A percentile compares a stretch with the other conserved stretches of the same genome.
Evolutionary conservation across 2,329 filamentous ascomycete genomes (phyloP).

Genomic region (Cercospora sp.): DNA sequence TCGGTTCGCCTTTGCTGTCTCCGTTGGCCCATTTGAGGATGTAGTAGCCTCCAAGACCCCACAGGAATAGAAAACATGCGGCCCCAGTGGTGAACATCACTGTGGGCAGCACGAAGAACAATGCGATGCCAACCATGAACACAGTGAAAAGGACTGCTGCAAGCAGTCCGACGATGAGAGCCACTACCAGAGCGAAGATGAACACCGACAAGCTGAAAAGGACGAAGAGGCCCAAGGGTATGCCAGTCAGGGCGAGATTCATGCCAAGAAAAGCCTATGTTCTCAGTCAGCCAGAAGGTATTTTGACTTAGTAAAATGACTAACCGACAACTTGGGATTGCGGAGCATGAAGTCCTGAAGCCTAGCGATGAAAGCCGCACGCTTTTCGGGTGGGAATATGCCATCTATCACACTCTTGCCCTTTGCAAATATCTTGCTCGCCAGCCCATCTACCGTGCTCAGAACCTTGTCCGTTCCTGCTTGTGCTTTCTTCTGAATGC

Average conservation of each 20-base stretch:
- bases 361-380: slow-evolving; percentile 57
- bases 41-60: slow-evolving; percentile 63
- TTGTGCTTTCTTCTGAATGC: slow-evolving; percentile 32
- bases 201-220: slow-evolving; percentile 64
- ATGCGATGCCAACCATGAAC: slow-evolving; percentile 66
- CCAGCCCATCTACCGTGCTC: slow-evolving; percentile 33
- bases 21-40: slow-evolving; percentile 45
- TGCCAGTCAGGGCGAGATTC: slow-evolving; percentile 64
- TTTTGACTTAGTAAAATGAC: slow-evolving; percentile 30
- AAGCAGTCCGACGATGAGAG: slow-evolving; percentile 55
- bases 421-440: slow-evolving; percentile 31
- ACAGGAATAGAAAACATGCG: slow-evolving; percentile 66
- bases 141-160: slow-evolving; percentile 61
- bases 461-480: slow-evolving; percentile 33
- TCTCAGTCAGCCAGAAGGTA: slow-evolving; percentile 15
- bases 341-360: slow-evolving; percentile 58
- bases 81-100: slow-evolving; percentile 65
- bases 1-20: slow-evolving; percentile 14
- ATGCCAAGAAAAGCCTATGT: slow-evolving; percentile 65
- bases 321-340: slow-evolving; percentile 69
- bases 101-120: slow-evolving; percentile 67
- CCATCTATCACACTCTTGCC: slow-evolving; percentile 48
- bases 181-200: slow-evolving; percentile 62
- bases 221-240: slow-evolving; percentile 69
- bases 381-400: slow-evolving; percentile 61